phyloP scores from a whole-genome alignment of 768 basidiomycete species.

The Kwoniella shandongensis region DNA sequence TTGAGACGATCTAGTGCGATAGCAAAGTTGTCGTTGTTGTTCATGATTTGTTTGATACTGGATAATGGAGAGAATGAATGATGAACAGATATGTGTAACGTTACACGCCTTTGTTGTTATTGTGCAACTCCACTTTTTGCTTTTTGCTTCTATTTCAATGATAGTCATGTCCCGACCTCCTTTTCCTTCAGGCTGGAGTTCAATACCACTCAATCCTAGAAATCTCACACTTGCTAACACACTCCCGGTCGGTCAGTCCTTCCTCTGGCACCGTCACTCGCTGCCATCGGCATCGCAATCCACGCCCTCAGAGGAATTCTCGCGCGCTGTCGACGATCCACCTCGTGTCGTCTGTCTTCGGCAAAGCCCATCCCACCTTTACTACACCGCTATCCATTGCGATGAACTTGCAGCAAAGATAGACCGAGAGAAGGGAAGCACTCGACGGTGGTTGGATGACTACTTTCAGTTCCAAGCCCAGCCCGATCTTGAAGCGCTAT shows the following conservation, averaged over 20 bases:
- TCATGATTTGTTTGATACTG: constrained; percentile 24
- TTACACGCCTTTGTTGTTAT: no score
- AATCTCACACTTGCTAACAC: constrained; percentile 49
- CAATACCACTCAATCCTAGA: constrained; percentile 25
- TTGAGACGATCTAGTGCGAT: constrained; percentile 49
- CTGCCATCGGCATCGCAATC: constrained; percentile 7
- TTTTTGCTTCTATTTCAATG: not conserved
- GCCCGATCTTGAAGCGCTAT: constrained; percentile 66
- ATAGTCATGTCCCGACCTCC: constrained; percentile 25
- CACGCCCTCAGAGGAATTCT: constrained; percentile 46
- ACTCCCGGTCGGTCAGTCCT: constrained; percentile 51
- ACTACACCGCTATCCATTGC: constrained; percentile 43
- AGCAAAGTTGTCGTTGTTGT: constrained; percentile 42
- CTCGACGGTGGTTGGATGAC: constrained; percentile 61
- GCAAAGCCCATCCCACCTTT: constrained; percentile 38
- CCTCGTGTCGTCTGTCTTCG: constrained; percentile 51
- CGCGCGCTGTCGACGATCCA: constrained; percentile 44
- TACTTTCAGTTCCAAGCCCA: constrained; percentile 82
- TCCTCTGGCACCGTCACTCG: constrained; percentile 47
- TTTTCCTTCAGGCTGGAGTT: constrained; percentile 45
- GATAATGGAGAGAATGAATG: not conserved
- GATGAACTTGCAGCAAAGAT: not conserved
- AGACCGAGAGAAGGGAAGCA: constrained; percentile 15
- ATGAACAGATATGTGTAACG: no score
- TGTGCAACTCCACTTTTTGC: not conserved